Evolutionary conservation across 2,329 filamentous ascomycete genomes (phyloP).

Genomic region (Colletotrichum sp.): DNA sequence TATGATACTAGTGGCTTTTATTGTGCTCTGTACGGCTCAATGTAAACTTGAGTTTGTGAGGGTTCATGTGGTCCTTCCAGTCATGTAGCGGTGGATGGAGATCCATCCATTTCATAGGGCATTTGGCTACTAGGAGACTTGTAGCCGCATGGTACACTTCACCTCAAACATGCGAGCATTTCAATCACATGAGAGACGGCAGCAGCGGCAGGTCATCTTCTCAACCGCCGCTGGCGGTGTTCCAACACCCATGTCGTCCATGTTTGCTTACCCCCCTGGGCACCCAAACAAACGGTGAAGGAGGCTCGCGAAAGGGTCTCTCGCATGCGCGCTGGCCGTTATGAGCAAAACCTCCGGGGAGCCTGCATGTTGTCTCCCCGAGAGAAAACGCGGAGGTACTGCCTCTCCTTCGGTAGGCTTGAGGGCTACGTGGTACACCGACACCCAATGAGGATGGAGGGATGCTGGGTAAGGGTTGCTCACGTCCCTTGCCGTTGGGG

Average conservation of each 20-base stretch:
- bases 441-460: background rate
- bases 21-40: too few relatives aligned
- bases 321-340: background rate
- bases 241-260: background rate
- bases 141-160: background rate
- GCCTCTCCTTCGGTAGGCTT: background rate
- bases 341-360: background rate
- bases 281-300: background rate
- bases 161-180: background rate
- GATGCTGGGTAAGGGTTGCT: background rate
- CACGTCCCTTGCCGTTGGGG: background rate
- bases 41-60: background rate
- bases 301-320: background rate
- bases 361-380: background rate
- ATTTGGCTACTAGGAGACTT: background rate
- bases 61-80: accelerated
- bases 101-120: too few relatives aligned
- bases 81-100: background rate
- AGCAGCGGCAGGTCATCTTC: background rate
- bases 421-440: background rate
- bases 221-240: background rate
- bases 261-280: background rate
- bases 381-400: background rate
- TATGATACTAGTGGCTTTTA: background rate
- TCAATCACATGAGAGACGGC: background rate